Base-by-base conservation (phyloP, 306 rosid species). In the Mimosa bimucronata region DNA sequence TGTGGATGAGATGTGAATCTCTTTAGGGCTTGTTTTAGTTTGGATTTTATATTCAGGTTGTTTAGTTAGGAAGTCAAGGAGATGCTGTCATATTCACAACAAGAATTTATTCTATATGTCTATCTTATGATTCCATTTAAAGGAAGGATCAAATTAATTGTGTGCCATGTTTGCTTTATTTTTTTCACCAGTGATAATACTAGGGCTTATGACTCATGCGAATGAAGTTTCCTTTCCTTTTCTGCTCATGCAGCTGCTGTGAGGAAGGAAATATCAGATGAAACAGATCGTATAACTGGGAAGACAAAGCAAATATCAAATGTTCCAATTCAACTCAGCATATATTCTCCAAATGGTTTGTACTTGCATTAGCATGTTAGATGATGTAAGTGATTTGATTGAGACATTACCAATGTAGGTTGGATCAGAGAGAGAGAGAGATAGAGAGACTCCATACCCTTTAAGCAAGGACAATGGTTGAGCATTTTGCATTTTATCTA, bases 241-340 rank as follows among this genome's bases (percentile, higher is more conserved):
- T 65, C 23, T 71, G 77, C 71, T 52, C 69, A 23, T 83, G 82
- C 91, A 95, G 99, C 94, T 87, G 72, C 97, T 52, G 99, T 95
- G 69, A 89, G 98, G 46, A 93, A 89, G 89, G 99, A 95, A 87
- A 95, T 95, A 67, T 74, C 87, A n/a, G 98, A 95, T 75, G 99
- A 95, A 87, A 95, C 99, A 42, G 99, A 95, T 85, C 97, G 99
- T 57, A 90, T 95, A 70, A 95, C 98, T 75, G 99, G 99, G 86
- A 89, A 87, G 92, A 15, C 94, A 73, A 95, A 95, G 80, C 97
- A 90, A 71, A 95, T 95, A 78, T 95, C 99, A 19, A 91, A 95
- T 46, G 21, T 90, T 83, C 99, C 99, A 69, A 95, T 95, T 87
- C 99, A 95, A 3, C 94, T 95, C 82, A 95, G 99, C 92, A 95